A percentile compares a stretch with the other conserved stretches of the same genome.
Evolutionary conservation across 148 eudicot genomes (phyloP).

Genomic region (Diospyros kaki): DNA sequence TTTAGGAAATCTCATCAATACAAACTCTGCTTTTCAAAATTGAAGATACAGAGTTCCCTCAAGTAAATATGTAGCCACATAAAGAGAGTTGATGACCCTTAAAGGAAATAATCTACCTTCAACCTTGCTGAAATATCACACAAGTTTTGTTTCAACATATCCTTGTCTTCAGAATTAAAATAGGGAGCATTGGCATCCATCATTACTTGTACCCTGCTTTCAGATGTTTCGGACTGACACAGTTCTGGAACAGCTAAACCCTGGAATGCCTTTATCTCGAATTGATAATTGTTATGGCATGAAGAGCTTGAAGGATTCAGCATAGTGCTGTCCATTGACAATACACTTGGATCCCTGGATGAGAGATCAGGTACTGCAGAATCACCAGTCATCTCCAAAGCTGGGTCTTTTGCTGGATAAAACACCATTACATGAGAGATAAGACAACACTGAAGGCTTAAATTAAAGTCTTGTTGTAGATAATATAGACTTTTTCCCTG

Average conservation of each 20-base stretch:
- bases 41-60: background rate
- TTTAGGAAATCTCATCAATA: background rate
- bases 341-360: slow-evolving; percentile 3
- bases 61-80: background rate
- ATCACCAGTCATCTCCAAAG: slow-evolving; percentile 16
- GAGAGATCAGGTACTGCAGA: slow-evolving; percentile 12
- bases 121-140: slow-evolving; percentile 19
- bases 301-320: background rate
- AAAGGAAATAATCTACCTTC: slow-evolving; percentile 21
- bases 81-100: background rate
- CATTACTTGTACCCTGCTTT: background rate
- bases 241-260: slow-evolving; percentile 5
- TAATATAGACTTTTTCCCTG: background rate
- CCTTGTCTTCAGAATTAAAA: slow-evolving; percentile 17
- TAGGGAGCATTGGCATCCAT: slow-evolving; percentile 7
- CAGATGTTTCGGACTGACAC: slow-evolving; percentile 10
- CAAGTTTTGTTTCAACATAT: slow-evolving; percentile 14
- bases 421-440: background rate
- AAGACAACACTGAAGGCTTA: background rate
- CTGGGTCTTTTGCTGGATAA: slow-evolving; percentile 11
- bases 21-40: background rate
- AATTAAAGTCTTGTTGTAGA: background rate
- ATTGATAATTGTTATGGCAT: background rate
- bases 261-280: background rate
- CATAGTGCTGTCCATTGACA: background rate